Evolutionary conservation across 495 filamentous ascomycete genomes (phyloP).

Genomic region (Oidiodendron maius): DNA sequence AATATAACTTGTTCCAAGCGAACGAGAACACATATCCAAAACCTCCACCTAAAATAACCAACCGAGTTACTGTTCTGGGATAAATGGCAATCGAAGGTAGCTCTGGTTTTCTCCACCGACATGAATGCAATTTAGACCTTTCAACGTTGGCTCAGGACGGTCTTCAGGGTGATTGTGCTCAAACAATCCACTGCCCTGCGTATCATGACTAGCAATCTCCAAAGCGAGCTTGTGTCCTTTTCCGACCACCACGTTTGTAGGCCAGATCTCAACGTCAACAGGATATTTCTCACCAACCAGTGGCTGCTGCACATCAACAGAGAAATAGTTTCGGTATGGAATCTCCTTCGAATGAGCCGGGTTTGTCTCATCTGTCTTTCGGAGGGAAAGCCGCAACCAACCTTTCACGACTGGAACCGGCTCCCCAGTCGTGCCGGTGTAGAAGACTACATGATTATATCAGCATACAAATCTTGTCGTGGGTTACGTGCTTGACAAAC

Average conservation of each 20-base stretch:
- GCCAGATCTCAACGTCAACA: constrained; percentile 62
- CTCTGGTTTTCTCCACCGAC: constrained; percentile 45
- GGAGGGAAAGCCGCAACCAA: constrained; percentile 50
- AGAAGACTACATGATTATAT: too few species aligned
- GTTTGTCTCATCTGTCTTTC: constrained; percentile 44
- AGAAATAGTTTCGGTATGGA: constrained; percentile 52
- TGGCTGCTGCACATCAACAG: constrained; percentile 48
- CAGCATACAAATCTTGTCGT: too few species aligned
- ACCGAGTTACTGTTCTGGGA: too few species aligned
- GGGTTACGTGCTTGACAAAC: too few species aligned
- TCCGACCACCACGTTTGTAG: constrained; percentile 57
- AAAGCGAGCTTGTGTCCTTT: constrained; percentile 44
- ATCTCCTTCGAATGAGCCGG: constrained; percentile 41
- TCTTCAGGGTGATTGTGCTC: too few species aligned
- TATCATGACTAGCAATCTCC: constrained; percentile 52
- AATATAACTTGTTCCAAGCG: too few species aligned
- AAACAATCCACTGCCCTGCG: constrained; percentile 54
- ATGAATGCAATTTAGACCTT: constrained; percentile 48
- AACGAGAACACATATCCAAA: too few species aligned
- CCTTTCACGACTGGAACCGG: constrained; percentile 44
- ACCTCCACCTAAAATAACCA: too few species aligned
- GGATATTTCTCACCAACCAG: constrained; percentile 48
- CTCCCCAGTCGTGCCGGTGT: constrained; percentile 49
- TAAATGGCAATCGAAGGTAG: constrained; percentile 50
- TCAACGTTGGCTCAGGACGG: constrained; percentile 39